Base-by-base conservation (phyloP, 2,329 filamentous ascomycete species). In the Fusarium ambrosium region DNA sequence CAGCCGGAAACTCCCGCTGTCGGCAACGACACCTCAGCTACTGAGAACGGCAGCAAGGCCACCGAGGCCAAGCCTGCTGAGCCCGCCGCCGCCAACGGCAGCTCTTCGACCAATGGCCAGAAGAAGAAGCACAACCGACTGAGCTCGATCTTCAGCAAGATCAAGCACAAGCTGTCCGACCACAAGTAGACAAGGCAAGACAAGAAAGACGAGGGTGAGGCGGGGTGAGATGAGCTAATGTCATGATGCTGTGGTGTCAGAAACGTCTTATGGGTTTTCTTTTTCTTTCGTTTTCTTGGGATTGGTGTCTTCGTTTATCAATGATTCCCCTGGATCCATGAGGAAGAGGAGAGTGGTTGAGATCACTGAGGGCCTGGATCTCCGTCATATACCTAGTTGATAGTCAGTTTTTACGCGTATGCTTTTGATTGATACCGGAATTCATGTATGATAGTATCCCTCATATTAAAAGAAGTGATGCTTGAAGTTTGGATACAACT, bases 81-180 rank as follows among this genome's bases (percentile, higher is more conserved):
- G 61, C 27, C 70, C 8, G 68, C 83, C 8, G 68, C 83, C 71
- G 63, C 75, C 27, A 77, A 77, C 51, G 72, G 71, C 51, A 70
- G 71, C 37, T 59, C 70, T 14, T 68, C 73, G 5, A 70, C 73
- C n/a, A 75, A 60, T 16, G 69, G 85, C 18, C 87, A 90, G 62
- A 91, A 90, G 85, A 93, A 92, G 87, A 92, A 92, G 87, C 92
- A 91, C 86, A 86, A 89, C 82, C 87, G 91, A 64, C 78, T 92
- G 69, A 93, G 91, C 82, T 84, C 87, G 63, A 88, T 93, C 77
- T 89, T 93, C 80, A 85, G 83, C 82, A 90, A 89, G 84, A 79
- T 90, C 78, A 88, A 87, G 83, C 80, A 84, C 76, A 90, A 84
- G 82, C 74, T 85, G 66, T 80, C 81, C 56, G 80, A 82, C 65